Conservation (phyloP, 345 rosid genomes). For the Excoecaria cochinchinensis region DNA sequence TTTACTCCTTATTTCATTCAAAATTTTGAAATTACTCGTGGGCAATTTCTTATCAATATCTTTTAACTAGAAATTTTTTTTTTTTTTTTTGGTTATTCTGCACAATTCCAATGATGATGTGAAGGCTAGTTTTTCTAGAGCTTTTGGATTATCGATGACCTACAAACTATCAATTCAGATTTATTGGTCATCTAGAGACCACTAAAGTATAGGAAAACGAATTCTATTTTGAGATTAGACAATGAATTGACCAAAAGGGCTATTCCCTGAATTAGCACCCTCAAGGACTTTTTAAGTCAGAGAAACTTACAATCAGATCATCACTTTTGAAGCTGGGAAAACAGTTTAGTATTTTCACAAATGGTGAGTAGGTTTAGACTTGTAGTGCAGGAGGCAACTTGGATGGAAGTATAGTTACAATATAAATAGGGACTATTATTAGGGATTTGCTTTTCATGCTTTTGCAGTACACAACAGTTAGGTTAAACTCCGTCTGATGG, state of each 20-base stretch:
- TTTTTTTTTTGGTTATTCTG: not conserved
- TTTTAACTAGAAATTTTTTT: not conserved
- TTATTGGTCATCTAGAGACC: not conserved
- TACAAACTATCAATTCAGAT: not conserved
- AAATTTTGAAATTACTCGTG: not conserved
- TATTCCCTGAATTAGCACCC: not conserved
- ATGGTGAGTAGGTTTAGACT: not conserved
- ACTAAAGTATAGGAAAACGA: not conserved
- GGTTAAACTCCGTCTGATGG: not conserved
- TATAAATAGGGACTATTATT: not conserved
- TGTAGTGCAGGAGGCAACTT: not conserved
- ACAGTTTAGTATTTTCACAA: not conserved
- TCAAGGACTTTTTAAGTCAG: not conserved
- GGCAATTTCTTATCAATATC: not conserved
- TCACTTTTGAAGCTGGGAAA: not conserved
- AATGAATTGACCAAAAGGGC: not conserved
- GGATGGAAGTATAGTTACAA: not conserved
- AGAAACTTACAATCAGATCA: not conserved
- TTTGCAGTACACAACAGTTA: not conserved
- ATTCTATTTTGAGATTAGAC: not conserved
- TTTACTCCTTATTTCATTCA: not conserved
- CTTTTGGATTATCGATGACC: not conserved
- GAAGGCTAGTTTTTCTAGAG: not conserved
- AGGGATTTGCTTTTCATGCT: constrained; percentile 2
- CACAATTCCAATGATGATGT: not conserved